These are phyloP conservation scores for Cyphellophora europaea DNA, from an alignment of 2,329 filamentous ascomycete species.

Conservation along the genomic window DNA sequence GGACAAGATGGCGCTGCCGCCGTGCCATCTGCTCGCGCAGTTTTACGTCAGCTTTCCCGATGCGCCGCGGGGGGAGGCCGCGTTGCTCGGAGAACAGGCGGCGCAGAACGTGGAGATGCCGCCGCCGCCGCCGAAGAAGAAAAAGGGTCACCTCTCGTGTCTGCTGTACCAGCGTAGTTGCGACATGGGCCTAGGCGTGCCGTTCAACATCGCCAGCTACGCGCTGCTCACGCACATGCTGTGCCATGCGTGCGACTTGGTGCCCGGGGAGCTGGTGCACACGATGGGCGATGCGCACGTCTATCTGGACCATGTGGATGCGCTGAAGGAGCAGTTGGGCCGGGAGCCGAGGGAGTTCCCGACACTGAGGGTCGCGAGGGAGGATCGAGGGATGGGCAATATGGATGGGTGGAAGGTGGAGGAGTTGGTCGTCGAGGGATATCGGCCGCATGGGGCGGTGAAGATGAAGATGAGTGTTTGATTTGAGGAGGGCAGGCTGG, in stretches of 20 bases:
- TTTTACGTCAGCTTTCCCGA: slow-evolving; percentile 77
- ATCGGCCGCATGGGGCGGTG: slow-evolving; percentile 84
- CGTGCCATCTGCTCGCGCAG: slow-evolving; percentile 96
- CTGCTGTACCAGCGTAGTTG: slow-evolving; percentile 88
- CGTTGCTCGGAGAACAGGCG: slow-evolving; percentile 8
- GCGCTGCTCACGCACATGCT: slow-evolving; percentile 92
- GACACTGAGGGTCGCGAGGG: slow-evolving; percentile 60
- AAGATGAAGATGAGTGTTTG: slow-evolving; percentile 99
- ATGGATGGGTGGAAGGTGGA: slow-evolving; percentile 87
- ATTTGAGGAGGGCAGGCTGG: too few species aligned
- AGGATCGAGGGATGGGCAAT: slow-evolving; percentile 66
- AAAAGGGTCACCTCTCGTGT: slow-evolving; percentile 68
- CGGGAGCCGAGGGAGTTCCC: slow-evolving; percentile 77
- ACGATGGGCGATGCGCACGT: slow-evolving; percentile 98
- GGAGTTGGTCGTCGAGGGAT: slow-evolving; percentile 80
- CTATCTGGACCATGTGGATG: slow-evolving; percentile 86
- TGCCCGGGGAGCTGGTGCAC: slow-evolving; percentile 81
- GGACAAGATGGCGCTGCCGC: slow-evolving; percentile 80
- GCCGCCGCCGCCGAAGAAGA: slow-evolving; percentile 22
- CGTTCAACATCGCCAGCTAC: slow-evolving; percentile 96
- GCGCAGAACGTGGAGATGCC: not conserved
- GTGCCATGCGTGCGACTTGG: slow-evolving; percentile 73
- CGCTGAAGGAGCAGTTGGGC: slow-evolving; percentile 68
- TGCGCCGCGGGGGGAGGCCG: slow-evolving; percentile 19
- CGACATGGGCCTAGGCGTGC: slow-evolving; percentile 94